phyloP scores from a whole-genome alignment of 2,329 filamentous ascomycete species.

The Pochonia chlamydosporia region DNA sequence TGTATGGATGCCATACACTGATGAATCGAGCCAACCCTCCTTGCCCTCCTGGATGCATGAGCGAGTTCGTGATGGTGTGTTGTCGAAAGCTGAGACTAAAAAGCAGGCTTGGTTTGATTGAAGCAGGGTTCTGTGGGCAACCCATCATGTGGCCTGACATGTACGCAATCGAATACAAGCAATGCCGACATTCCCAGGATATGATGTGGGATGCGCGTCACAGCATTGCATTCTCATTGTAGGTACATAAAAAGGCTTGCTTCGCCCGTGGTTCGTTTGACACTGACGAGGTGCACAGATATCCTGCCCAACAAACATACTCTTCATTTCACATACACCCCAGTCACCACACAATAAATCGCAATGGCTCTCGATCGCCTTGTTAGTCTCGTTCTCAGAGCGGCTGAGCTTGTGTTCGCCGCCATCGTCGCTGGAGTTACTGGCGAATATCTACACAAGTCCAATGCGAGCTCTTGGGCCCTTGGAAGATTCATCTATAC shows the following conservation, averaged over 20 bases:
- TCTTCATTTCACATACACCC: neutral
- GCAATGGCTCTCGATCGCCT: slow-evolving; percentile 35
- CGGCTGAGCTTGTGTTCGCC: slow-evolving; percentile 59
- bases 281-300: too few species aligned
- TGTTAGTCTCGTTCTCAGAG: slow-evolving; percentile 32
- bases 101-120: neutral
- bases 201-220: neutral
- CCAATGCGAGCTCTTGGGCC: slow-evolving; percentile 44
- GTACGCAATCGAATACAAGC: neutral
- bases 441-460: slow-evolving; percentile 56
- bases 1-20: too few species aligned
- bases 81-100: neutral
- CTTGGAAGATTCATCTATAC: slow-evolving; percentile 67
- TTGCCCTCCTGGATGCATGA: too few species aligned
- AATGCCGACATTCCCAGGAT: neutral
- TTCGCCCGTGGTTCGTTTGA: neutral
- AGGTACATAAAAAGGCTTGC: neutral
- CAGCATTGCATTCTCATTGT: neutral
- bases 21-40: too few species aligned
- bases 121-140: neutral
- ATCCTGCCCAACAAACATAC: neutral
- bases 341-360: neutral
- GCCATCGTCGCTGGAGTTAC: slow-evolving; percentile 66
- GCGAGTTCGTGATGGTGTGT: neutral
- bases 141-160: slow-evolving; percentile 2